Base-by-base conservation (phyloP, 805 yeast species). In the Yamadazyma ubonensis region DNA sequence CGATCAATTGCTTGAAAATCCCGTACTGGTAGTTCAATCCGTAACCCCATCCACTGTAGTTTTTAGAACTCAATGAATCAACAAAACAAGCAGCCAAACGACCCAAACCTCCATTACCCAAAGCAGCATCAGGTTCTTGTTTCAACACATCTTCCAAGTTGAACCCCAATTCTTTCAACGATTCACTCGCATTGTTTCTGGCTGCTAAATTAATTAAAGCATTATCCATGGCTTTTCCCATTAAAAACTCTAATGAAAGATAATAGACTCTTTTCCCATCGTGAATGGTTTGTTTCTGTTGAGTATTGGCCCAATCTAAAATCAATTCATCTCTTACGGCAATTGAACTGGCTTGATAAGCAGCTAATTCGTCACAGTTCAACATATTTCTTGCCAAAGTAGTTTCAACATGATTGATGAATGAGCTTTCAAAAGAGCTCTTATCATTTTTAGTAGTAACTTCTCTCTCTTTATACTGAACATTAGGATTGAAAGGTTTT, bases 31-130 rank as follows among this genome's bases (percentile, higher is more conserved):
- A 89, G 59, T 95, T 83, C 51, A 89, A 70, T 44, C 97, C 96
- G 61, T 89, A 89, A 48, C 97, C 97, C 97, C 97, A 89, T 37
- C 95, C 96, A 12, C 95, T 88, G 61, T 86, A 86, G 61, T 86
- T 81, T 49, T 86, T 83, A 4, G 95, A 81, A 25, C 93, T 79
- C 59, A 89, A 68, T 1, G 96, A 87, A 65, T 90, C 96, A 34
- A 89, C 78, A 58, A 88, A 89, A 65, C 96, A 90, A 15, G 96
- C 96, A 16, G 96, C 96, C 57, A 89, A 72, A 59, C 97, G 79
- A 47, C 97, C 97, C 41, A 89, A 70, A 48, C 97, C 97, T 58
- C 97, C 97, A 56, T 90, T 90, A 55, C 97, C 97, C 40, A 89
- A 74, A 18, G 89, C 96, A 8, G 96, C 96, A 63, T 89, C 97